phyloP scores from a whole-genome alignment of 345 rosid species.

The Anacardium occidentale region DNA sequence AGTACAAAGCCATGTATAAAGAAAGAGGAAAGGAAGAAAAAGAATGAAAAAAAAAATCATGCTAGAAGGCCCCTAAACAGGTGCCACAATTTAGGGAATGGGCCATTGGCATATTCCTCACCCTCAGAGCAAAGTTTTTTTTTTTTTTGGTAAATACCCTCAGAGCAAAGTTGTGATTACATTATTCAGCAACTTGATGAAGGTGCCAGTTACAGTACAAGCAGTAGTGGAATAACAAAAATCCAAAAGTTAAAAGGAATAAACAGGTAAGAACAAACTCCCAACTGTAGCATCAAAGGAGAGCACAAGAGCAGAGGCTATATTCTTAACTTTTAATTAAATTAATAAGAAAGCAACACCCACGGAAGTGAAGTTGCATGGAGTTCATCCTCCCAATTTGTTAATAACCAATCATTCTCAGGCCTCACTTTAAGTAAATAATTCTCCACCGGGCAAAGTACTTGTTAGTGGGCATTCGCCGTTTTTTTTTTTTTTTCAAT shows the following conservation, averaged over 20 bases:
- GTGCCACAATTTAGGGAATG: constrained; percentile 9
- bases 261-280: constrained; percentile 38
- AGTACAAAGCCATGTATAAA: background rate
- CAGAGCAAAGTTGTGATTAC: constrained; percentile 24
- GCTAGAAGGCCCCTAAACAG: background rate
- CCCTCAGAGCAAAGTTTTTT: no score
- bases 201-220: constrained; percentile 18
- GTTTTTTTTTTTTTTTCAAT: no score
- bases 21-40: constrained; percentile 3
- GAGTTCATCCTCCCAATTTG: constrained; percentile 58
- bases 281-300: constrained; percentile 48
- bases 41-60: background rate
- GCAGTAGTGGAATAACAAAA: constrained; percentile 7
- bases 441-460: constrained; percentile 35
- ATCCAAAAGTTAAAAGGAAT: constrained; percentile 28
- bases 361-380: constrained; percentile 59
- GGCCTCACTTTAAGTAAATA: constrained; percentile 26
- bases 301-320: constrained; percentile 26
- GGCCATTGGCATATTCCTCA: constrained; percentile 39
- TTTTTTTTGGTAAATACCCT: no score
- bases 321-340: constrained; percentile 36
- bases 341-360: constrained; percentile 38
- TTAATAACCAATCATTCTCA: constrained; percentile 51
- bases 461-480: constrained; percentile 83
- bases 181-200: constrained; percentile 36